Base-by-base conservation (phyloP, 805 yeast genomes). In the Teunomyces panamensis region DNA sequence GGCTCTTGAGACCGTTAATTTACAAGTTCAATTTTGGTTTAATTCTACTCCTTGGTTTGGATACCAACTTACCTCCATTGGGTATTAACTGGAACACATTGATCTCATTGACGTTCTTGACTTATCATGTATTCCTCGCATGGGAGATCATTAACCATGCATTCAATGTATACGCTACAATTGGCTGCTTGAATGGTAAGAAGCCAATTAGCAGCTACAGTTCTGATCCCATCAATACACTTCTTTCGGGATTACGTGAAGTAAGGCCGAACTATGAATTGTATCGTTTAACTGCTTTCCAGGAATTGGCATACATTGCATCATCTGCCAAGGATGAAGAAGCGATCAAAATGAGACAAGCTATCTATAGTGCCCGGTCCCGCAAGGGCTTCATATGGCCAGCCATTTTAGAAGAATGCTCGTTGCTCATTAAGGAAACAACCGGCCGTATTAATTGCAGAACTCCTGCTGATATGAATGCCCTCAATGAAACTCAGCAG, bases 151-250 rank as follows among this genome's bases (percentile, higher is more conserved):
- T 78, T 20, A 83, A 84, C 57, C 75, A 79, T 47, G 65, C 82
- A 0, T 86, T 78, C 59, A 73, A 81, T 56, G 85, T 85, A 2
- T 85, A 84, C 59, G 75, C 87, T 47, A 76, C 85, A 10, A 76
- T 85, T 53, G 92, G 94, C 2, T 86, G 92, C 60, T 59, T 87
- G 44, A 85, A 83, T 55, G 83, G 84, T 42, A 81, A 79, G 14
- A 79, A 78, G 48, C 80, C 88, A 14, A 72, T 87, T 7, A 78
- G 85, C 39, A 64, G 79, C 9, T 76, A 80, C 27, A 75, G 85
- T 11, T 67, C 83, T 0, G 82, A 80, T 44, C 90, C 89, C 6
- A 68, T 83, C 43, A 79, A 77, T 44, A 83, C 90, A 1, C 65
- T 87, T 33, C 61, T 86, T 9, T 73, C 83, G 3, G 92, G 92